phyloP scores from a whole-genome alignment of 1,284 basidiomycete genomes.

The Lentinula novae-zelandiae region DNA sequence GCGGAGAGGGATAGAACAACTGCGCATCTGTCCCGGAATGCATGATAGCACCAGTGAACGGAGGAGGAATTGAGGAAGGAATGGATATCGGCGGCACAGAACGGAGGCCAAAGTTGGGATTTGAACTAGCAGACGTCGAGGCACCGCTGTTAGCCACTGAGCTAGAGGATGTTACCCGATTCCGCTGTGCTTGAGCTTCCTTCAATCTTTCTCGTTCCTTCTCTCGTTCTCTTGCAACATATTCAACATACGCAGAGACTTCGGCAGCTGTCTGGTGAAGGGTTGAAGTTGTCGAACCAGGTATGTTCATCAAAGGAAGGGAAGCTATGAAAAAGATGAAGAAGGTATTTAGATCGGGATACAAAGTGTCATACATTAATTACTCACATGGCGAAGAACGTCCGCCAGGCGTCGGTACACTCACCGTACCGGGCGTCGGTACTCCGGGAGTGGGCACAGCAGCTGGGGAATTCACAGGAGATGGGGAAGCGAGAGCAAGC shows the following conservation, averaged over 20 bases:
- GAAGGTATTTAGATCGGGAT: too few species aligned
- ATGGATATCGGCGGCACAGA: conserved; percentile 7
- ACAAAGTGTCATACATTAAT: neutral
- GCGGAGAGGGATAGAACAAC: conserved; percentile 57
- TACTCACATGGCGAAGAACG: neutral
- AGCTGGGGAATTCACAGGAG: neutral
- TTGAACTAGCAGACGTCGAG: neutral
- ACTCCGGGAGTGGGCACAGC: conserved; percentile 6
- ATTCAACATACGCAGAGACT: conserved; percentile 65
- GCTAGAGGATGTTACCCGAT: conserved; percentile 27
- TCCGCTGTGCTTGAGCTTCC: conserved; percentile 49
- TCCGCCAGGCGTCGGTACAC: conserved; percentile 4
- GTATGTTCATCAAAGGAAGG: neutral
- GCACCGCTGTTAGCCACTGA: conserved; percentile 22
- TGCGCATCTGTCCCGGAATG: neutral
- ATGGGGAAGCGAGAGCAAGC: neutral
- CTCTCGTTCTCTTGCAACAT: conserved; percentile 66
- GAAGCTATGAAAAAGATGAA: neutral
- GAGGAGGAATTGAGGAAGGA: neutral
- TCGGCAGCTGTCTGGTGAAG: conserved; percentile 43
- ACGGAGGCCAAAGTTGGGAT: neutral
- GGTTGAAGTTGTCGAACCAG: neutral
- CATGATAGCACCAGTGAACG: neutral
- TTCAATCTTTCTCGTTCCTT: conserved; percentile 67
- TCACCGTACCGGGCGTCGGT: conserved; percentile 1